Evolutionary conservation across 164 flowering plant genomes (phyloP), one percentile per base, ranked within the genome.

Genomic region (Stephania yunnanensis): DNA sequence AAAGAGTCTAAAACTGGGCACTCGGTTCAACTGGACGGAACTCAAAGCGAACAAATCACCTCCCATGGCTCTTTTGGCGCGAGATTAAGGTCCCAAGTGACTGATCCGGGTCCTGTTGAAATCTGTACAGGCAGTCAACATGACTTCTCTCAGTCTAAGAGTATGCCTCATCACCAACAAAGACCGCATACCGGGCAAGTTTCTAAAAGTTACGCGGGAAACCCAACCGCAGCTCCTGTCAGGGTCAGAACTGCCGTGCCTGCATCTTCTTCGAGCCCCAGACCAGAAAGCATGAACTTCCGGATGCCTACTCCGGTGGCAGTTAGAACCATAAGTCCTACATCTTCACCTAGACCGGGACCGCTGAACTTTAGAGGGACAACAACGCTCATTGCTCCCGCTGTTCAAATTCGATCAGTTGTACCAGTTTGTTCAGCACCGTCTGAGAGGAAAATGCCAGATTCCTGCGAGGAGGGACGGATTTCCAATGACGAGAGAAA

Each of bases 351-450:
- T 4, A 71, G 76, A 61, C 78, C 80, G 4, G 65, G 58, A 52
- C 48, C 66, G 10, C 65, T 71, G 58, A 64, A 70, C 42, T 5
- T 25, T 66, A 79, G 75, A 44, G 69, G 76, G 25, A n/a, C 70
- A 19, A 78, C 61, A 61, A 75, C 84, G 2, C 78, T 73, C 75
- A 77, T 83, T 82, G 91, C 91, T 5, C 91, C 91, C 2, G 77
- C 90, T 29, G 90, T 88, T 73, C 84, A 87, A 71, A 85, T 88
- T 71, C 80, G 89, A 64, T 86, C 91, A 2, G 87, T 88, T 46
- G 77, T 83, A 2, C 92, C 89, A 13, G 90, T 87, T 17, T 87
- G 89, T 82, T 83, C 90, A 19, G 87, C 89, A 68, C 87, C 89
- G 11, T 87, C 87, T 10, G 66, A 77, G 5, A 80, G 84, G 73